Conservation (phyloP, 768 basidiomycete species). For the Pulveroboletus sp. region DNA sequence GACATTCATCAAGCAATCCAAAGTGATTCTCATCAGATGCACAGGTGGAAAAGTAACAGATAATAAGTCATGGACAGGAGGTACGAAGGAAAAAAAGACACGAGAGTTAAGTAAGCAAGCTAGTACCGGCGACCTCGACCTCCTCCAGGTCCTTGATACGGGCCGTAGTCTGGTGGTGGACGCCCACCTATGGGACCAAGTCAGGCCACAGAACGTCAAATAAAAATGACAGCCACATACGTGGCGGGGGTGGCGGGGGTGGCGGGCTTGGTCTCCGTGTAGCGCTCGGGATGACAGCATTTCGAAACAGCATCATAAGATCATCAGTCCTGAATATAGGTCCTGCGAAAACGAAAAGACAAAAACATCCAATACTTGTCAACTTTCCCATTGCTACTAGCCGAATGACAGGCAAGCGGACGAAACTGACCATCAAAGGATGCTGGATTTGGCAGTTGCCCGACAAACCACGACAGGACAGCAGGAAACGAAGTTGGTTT, state of each 20-base stretch:
- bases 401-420: constrained; percentile 6
- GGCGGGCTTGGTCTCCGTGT: constrained; percentile 49
- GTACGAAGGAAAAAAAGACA: not conserved
- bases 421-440: constrained; percentile 77
- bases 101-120: not conserved
- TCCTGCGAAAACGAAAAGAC: constrained; percentile 42
- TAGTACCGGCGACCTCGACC: constrained; percentile 42
- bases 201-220: constrained; percentile 4
- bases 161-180: constrained; percentile 83
- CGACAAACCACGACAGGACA: constrained; percentile 81
- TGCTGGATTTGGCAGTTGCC: constrained; percentile 62
- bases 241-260: constrained; percentile 49
- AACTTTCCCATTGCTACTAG: constrained; percentile 7
- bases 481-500: constrained; percentile 46
- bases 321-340: constrained; percentile 90
- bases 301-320: constrained; percentile 78
- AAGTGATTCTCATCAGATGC: not conserved
- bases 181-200: constrained; percentile 45
- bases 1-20: not conserved
- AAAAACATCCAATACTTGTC: constrained; percentile 6
- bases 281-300: constrained; percentile 71
- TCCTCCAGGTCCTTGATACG: constrained; percentile 71
- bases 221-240: constrained; percentile 21
- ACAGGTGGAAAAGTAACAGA: constrained; percentile 1
- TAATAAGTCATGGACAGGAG: constrained; percentile 19